Base-by-base conservation (phyloP, 2,329 filamentous ascomycete species). In the Trichoderma pleuroti region DNA sequence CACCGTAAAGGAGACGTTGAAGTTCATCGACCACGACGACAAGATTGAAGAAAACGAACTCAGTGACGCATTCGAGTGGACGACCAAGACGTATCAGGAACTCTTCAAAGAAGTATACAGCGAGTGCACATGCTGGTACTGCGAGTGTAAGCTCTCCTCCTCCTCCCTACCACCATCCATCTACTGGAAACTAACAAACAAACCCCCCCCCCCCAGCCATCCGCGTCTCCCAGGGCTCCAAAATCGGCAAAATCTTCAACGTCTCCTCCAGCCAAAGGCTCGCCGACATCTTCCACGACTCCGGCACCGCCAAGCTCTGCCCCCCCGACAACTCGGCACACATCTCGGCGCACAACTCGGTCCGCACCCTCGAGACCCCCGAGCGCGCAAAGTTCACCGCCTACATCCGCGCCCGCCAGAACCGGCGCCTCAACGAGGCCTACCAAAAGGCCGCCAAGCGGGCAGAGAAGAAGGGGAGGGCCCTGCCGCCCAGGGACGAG, bases 111-210 rank as follows among this genome's bases (percentile, higher is more conserved):
- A 91, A 67, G 86, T 92, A 8, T 97, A 94, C 78, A 90, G 87
- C 1, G 90, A 92, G 78, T 95, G 92, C 75, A 92, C 89, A 0
- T 94, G 92, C 78, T 94, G 92, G 92, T 93, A 94, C 78, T 97
- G 93, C 80, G 93, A 96, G 79, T 86, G 82, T 52, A 74, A 81
- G 24, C 74, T n/a, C n/a, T n/a, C n/a, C n/a, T n/a, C n/a, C n/a
- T 21, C 12, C 49, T 5, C 3, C 32, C 18, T 8, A 1, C 3
- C 10, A 5, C 12, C 24, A 18, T 30, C n/a, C n/a, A 14, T 14
- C 12, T 34, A 36, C 32, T n/a, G n/a, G n/a, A n/a, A n/a, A 86
- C 84, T 49, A 67, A 39, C 2, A 10, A 52, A 52, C 21, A 36
- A 36, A 24, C n/a, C 9, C 14, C 12, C 12, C 14, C 12, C 12